Conservation (phyloP, 2,329 filamentous ascomycete species). For the Pseudocercospora musae region DNA sequence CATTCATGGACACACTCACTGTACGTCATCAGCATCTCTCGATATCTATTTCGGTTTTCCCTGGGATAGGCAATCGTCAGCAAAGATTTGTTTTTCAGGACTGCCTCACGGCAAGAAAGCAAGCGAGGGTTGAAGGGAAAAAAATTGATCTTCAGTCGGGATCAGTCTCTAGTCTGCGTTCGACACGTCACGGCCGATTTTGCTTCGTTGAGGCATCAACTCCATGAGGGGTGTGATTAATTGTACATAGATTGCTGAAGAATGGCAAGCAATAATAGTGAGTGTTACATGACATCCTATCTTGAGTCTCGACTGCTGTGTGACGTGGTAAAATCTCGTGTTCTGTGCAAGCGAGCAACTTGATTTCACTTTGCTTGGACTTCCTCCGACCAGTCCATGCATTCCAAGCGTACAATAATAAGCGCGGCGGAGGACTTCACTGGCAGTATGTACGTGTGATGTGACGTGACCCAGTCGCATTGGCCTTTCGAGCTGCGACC, state of each 20-base stretch:
- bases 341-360: neutral
- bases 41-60: neutral
- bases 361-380: neutral
- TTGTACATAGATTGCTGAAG: neutral
- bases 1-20: slow-evolving; percentile 2
- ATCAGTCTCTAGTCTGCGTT: no score
- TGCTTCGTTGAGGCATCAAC: no score
- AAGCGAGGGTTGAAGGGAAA: neutral
- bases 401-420: neutral
- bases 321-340: neutral
- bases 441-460: neutral
- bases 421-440: neutral
- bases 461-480: neutral
- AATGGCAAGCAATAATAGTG: neutral
- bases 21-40: slow-evolving; percentile 3
- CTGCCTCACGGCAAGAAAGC: neutral
- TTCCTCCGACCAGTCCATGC: no score
- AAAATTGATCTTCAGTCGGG: no score
- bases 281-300: neutral
- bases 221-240: no score
- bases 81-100: neutral
- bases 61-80: neutral
- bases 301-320: neutral
- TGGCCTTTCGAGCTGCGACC: neutral
- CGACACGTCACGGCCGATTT: no score